phyloP scores from a whole-genome alignment of 73 alveolate genomes.

The Stentor coeruleus region DNA sequence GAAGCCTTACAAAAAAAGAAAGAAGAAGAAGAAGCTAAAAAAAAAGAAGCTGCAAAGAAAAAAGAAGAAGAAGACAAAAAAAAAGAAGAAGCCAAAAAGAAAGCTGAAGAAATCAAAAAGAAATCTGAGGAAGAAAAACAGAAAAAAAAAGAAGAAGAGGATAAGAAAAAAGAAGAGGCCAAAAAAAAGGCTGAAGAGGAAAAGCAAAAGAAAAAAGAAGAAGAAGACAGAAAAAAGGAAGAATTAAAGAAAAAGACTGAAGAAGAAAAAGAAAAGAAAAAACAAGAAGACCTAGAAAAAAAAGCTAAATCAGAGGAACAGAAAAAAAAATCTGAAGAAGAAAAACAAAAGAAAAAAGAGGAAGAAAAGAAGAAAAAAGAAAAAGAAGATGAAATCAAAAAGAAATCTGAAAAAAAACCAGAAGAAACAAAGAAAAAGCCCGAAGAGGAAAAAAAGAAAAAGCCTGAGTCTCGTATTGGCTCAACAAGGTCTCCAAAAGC shows the following conservation, averaged over 20 bases:
- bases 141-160: not conserved
- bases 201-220: not conserved
- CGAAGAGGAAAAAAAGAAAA: constrained; percentile 1
- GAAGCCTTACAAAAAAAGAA: constrained; percentile 1
- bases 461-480: not conserved
- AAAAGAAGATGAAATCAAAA: not conserved
- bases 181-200: not conserved
- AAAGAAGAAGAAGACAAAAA: not conserved
- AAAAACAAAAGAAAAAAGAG: not conserved
- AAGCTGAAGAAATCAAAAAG: not conserved
- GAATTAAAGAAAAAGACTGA: not conserved
- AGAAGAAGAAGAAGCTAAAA: not conserved
- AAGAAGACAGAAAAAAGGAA: not conserved
- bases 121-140: not conserved
- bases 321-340: constrained; percentile 1
- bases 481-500: not conserved
- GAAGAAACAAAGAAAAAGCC: not conserved
- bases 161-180: not conserved
- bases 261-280: not conserved
- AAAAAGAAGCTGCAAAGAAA: not conserved
- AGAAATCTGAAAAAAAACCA: not conserved
- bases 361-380: not conserved
- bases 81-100: not conserved
- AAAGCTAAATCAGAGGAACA: not conserved
- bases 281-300: not conserved